Evolutionary conservation across 2,329 filamentous ascomycete species (phyloP).

Genomic region (Chaetomium sp.): DNA sequence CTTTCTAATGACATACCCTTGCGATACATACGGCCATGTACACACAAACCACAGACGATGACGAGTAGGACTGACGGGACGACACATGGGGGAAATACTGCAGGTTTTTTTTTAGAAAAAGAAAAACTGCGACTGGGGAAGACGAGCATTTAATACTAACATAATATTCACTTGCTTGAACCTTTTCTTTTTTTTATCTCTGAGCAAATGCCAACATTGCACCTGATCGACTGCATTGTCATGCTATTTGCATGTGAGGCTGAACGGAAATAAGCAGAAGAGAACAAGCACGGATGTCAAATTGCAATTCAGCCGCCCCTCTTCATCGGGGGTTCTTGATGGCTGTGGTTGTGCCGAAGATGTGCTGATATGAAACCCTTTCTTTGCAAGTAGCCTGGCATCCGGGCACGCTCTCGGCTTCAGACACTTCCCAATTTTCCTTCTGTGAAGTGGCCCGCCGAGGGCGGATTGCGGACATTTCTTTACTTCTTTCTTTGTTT

Average conservation of each 20-base stretch:
- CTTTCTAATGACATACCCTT: conserved; percentile 16
- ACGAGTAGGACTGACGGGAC: not conserved
- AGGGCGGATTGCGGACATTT: conserved; percentile 30
- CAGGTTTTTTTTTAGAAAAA: not conserved
- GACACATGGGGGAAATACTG: not conserved
- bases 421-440: conserved; percentile 3
- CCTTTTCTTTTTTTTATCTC: not conserved
- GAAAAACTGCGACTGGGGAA: not conserved
- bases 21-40: conserved; percentile 9
- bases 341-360: conserved; percentile 98
- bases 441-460: conserved; percentile 13
- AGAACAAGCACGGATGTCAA: conserved; percentile 92
- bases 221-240: not conserved
- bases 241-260: no score
- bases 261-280: not conserved
- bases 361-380: conserved; percentile 73
- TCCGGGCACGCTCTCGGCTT: conserved; percentile 29
- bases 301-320: conserved; percentile 80
- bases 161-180: conserved; percentile 8
- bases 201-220: not conserved
- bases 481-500: not conserved
- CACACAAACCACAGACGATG: conserved; percentile 1
- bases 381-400: conserved; percentile 32
- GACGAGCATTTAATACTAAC: conserved; percentile 6
- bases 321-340: conserved; percentile 43